Evolutionary conservation across 176 grass and related monocot species (phyloP).

Genomic region (Cenchrus fungigraminus): DNA sequence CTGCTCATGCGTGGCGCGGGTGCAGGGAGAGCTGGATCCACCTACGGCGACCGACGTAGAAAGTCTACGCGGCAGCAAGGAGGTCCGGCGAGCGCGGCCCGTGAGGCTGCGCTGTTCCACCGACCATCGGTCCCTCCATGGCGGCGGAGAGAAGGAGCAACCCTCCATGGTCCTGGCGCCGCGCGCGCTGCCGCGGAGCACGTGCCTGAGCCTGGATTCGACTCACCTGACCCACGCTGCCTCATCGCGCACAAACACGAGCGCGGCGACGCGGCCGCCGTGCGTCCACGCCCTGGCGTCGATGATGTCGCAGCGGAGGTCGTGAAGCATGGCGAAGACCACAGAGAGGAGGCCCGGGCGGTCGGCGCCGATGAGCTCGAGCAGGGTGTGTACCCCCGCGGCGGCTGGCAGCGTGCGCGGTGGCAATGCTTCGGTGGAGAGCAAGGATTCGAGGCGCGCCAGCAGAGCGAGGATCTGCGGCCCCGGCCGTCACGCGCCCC

Average conservation of each 20-base stretch:
- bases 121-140: too few relatives aligned
- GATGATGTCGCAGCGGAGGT: constrained; percentile 62
- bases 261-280: constrained; percentile 64
- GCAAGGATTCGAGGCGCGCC: constrained; percentile 56
- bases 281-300: constrained; percentile 92
- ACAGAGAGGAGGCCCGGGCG: constrained; percentile 87
- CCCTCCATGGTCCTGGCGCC: constrained; percentile 38
- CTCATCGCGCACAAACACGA: constrained; percentile 70
- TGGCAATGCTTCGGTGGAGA: constrained; percentile 38
- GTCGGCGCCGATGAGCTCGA: constrained; percentile 83
- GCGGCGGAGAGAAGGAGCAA: too few relatives aligned
- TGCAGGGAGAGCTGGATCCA: too few relatives aligned
- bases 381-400: constrained; percentile 33
- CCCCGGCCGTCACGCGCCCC: constrained; percentile 66
- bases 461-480: constrained; percentile 39
- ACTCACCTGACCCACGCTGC: constrained; percentile 55
- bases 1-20: too few relatives aligned
- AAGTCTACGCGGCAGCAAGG: too few relatives aligned
- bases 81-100: too few relatives aligned
- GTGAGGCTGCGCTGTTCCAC: too few relatives aligned
- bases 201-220: constrained; percentile 64
- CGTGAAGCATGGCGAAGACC: constrained; percentile 85
- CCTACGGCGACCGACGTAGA: too few relatives aligned
- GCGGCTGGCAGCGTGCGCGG: not conserved
- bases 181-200: constrained; percentile 62